Percentiles rank a stretch among this genome's conserved stretches.
phyloP scores from a whole-genome alignment of 306 rosid genomes.

The Potentilla sterilis region DNA sequence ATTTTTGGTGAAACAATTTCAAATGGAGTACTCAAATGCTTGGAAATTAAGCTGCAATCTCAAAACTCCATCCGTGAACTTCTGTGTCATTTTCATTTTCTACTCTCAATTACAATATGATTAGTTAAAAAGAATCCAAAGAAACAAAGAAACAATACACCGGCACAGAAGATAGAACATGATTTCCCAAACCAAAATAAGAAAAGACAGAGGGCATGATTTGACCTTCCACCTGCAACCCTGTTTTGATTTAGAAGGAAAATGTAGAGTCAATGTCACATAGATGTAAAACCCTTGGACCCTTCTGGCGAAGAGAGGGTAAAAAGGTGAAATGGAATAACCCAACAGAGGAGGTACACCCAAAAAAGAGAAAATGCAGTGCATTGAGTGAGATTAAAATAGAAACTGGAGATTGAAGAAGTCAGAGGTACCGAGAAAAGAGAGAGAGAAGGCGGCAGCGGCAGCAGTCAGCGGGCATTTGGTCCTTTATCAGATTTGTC shows the following conservation, averaged over 20 bases:
- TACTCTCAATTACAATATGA: slow-evolving; percentile 7
- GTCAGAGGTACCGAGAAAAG: not conserved
- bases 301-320: not conserved
- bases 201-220: slow-evolving; percentile 23
- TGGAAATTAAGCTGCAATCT: not conserved
- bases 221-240: slow-evolving; percentile 47
- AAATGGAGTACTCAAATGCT: not conserved
- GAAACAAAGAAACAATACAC: slow-evolving; percentile 17
- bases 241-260: slow-evolving; percentile 7
- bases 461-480: slow-evolving; percentile 13
- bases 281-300: not conserved
- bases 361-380: not conserved
- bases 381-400: not conserved
- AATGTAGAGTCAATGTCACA: slow-evolving; percentile 13
- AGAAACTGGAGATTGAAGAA: not conserved
- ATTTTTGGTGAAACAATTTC: not conserved
- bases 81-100: not conserved
- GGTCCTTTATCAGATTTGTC: not conserved
- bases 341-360: not conserved
- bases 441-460: not conserved
- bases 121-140: slow-evolving; percentile 56
- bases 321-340: not conserved
- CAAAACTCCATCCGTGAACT: not conserved
- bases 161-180: not conserved
- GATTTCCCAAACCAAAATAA: not conserved